A percentile compares a stretch with the other conserved stretches of the same genome.
Conservation (phyloP, 1,284 basidiomycete species). For the Marasmius sp. region DNA sequence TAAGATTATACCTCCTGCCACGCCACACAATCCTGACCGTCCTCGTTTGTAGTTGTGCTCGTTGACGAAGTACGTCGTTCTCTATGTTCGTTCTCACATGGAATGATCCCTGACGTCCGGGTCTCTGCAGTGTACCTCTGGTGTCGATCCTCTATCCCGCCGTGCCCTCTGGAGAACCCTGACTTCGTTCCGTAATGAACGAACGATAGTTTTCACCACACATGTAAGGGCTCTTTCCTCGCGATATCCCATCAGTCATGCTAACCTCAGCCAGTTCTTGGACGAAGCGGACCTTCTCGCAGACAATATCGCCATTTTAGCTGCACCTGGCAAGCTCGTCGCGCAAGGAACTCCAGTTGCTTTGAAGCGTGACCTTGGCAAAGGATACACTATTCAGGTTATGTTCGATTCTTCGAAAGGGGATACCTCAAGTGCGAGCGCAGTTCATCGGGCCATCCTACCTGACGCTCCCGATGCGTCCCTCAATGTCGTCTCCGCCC, state of each 20-base stretch:
- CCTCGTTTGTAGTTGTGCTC: constrained; percentile 52
- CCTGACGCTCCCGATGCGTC: constrained; percentile 47
- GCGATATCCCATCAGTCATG: constrained; percentile 7
- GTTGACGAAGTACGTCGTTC: constrained; percentile 55
- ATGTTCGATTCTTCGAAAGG: constrained; percentile 31
- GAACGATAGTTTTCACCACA: constrained; percentile 70
- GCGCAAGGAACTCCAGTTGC: constrained; percentile 72
- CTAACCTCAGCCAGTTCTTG: constrained; percentile 48
- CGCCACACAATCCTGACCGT: constrained; percentile 3
- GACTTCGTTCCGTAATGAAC: constrained; percentile 61
- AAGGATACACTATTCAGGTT: constrained; percentile 68
- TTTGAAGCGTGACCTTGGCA: constrained; percentile 70
- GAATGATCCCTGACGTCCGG: neutral
- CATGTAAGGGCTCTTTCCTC: constrained; percentile 43
- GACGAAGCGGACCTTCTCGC: constrained; percentile 82
- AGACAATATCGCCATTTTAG: constrained; percentile 74
- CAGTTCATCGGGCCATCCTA: constrained; percentile 45
- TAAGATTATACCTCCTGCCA: constrained; percentile 24
- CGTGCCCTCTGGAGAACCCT: constrained; percentile 77
- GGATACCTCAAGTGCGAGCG: constrained; percentile 16
- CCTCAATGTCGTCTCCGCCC: constrained; percentile 37
- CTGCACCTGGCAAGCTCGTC: constrained; percentile 73
- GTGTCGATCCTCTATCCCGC: constrained; percentile 78
- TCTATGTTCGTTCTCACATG: neutral
- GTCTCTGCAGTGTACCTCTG: constrained; percentile 60